Conservation (phyloP, 306 rosid species). For the Inga laurina region DNA sequence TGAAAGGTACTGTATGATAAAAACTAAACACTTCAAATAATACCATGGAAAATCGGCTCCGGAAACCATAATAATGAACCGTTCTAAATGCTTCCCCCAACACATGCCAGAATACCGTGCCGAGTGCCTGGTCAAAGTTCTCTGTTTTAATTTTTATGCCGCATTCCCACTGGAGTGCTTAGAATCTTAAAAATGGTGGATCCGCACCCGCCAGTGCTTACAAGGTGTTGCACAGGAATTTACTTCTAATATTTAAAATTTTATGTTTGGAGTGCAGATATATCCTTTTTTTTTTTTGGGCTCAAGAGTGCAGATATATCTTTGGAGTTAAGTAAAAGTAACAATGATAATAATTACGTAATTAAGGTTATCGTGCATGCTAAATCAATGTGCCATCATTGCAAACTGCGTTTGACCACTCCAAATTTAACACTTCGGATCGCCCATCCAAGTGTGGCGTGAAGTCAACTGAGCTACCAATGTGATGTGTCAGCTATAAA, state of each 20-base stretch:
- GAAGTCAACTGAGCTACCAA: not conserved
- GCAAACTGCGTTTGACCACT: not conserved
- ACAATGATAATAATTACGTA: slow-evolving; percentile 23
- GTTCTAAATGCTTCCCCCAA: not conserved
- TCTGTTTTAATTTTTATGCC: not conserved
- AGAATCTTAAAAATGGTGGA: not conserved
- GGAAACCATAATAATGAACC: not conserved
- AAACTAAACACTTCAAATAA: not conserved
- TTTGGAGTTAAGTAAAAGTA: slow-evolving; percentile 46
- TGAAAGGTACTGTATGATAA: no score
- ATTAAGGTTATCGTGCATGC: slow-evolving; percentile 17
- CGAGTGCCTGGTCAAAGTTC: not conserved
- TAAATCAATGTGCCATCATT: not conserved
- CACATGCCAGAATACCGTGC: not conserved
- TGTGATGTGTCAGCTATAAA: not conserved
- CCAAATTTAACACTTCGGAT: not conserved
- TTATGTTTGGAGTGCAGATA: not conserved
- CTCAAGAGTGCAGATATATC: not conserved
- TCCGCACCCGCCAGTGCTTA: not conserved
- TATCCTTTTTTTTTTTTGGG: slow-evolving; percentile 19
- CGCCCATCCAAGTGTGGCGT: not conserved
- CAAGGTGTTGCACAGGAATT: not conserved
- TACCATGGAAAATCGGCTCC: not conserved
- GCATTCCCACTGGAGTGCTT: not conserved
- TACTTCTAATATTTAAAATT: not conserved